Evolutionary conservation across 768 basidiomycete genomes (phyloP).

Genomic region (Russula griseocarnosa): DNA sequence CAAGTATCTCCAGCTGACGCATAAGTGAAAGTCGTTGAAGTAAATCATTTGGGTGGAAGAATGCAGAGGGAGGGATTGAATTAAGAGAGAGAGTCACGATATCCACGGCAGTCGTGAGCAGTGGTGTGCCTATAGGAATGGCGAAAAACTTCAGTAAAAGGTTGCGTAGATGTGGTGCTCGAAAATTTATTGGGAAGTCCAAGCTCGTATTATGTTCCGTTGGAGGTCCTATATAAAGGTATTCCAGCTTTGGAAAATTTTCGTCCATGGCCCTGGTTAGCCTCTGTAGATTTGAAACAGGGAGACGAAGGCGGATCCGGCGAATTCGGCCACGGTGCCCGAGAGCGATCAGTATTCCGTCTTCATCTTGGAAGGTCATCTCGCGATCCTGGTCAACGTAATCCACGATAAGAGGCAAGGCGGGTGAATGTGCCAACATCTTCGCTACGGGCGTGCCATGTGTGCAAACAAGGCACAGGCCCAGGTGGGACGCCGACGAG

Average conservation of each 20-base stretch:
- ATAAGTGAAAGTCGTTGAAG: constrained; percentile 5
- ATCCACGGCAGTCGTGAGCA: not conserved
- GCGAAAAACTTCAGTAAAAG: not conserved
- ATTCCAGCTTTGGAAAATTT: not conserved
- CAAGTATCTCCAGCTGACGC: not conserved
- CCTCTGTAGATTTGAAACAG: not conserved
- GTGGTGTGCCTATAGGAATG: not conserved
- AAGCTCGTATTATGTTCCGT: not conserved
- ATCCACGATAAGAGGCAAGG: not conserved
- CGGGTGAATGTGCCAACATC: constrained; percentile 5
- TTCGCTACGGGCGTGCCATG: not conserved
- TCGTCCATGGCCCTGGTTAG: not conserved
- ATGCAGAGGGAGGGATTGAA: not conserved
- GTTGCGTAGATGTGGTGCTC: not conserved
- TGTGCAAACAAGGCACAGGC: not conserved
- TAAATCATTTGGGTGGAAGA: not conserved
- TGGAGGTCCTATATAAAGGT: not conserved
- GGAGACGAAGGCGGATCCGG: not conserved
- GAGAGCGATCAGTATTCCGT: not conserved
- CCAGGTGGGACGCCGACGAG: not conserved
- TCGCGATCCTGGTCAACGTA: not conserved
- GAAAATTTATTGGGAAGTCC: not conserved
- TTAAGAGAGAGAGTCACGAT: not conserved
- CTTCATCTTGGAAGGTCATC: not conserved
- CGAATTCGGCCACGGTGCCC: not conserved